Evolutionary conservation across 345 rosid genomes (phyloP).

Genomic region (Salix purpurea): DNA sequence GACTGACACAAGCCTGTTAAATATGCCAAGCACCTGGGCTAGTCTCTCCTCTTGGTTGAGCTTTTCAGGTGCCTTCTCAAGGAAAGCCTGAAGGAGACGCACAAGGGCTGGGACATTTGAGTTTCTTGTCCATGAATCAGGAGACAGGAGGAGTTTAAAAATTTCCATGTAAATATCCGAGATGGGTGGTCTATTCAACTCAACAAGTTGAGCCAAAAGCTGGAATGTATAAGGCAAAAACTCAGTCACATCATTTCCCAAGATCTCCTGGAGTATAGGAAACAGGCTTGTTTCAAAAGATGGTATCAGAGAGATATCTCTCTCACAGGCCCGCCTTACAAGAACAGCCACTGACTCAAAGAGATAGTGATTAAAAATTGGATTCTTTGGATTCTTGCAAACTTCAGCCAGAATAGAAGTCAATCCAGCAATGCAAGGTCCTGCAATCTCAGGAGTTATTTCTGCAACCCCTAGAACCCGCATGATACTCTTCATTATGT

Average conservation of each 20-base stretch:
- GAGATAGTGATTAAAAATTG: constrained; percentile 89
- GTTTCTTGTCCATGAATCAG: constrained; percentile 81
- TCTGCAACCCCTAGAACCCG: constrained; percentile 87
- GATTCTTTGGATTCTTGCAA: constrained; percentile 88
- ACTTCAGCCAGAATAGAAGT: constrained; percentile 71
- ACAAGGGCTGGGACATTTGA: constrained; percentile 98
- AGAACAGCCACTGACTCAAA: constrained; percentile 97
- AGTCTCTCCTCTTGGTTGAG: constrained; percentile 71
- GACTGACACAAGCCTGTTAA: constrained; percentile 58
- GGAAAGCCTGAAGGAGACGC: constrained; percentile 96
- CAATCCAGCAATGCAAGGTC: constrained; percentile 73
- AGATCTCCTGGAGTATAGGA: constrained; percentile 76
- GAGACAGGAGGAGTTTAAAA: constrained; percentile 70
- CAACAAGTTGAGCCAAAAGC: constrained; percentile 90
- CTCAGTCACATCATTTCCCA: constrained; percentile 77
- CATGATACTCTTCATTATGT: constrained; percentile 94
- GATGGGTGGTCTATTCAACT: constrained; percentile 81
- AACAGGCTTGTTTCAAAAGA: constrained; percentile 74
- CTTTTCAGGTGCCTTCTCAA: constrained; percentile 84
- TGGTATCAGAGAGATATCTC: constrained; percentile 60
- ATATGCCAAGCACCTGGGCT: constrained; percentile 82
- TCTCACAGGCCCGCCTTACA: constrained; percentile 82
- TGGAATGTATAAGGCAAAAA: constrained; percentile 98
- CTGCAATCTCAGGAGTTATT: constrained; percentile 66
- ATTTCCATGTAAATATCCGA: constrained; percentile 76